These are phyloP conservation scores for Fusarium liriodendri DNA, from an alignment of 2,329 filamentous ascomycete species.

Conservation along the genomic window DNA sequence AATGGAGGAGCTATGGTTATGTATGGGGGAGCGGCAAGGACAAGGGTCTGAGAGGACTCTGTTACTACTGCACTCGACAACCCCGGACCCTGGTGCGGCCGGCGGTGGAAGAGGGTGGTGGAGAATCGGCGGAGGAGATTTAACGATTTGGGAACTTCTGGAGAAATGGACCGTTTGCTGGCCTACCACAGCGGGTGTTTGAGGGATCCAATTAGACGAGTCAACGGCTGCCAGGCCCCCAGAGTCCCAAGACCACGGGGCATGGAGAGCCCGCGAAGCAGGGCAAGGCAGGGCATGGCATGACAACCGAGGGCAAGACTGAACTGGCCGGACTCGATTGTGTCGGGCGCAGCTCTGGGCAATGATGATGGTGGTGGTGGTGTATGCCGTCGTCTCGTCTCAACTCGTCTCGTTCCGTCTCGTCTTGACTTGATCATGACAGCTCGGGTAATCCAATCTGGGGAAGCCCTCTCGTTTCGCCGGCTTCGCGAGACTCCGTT, in stretches of 20 bases:
- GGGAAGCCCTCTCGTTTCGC: slow-evolving; percentile 13
- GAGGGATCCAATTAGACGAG: slow-evolving; percentile 22
- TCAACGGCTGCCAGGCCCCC: slow-evolving; percentile 20
- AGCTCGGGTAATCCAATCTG: slow-evolving; percentile 20
- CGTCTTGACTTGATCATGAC: slow-evolving; percentile 1
- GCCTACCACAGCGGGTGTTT: slow-evolving; percentile 28
- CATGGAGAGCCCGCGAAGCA: slow-evolving; percentile 4
- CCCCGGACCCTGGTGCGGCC: slow-evolving; percentile 38
- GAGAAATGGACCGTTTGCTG: slow-evolving; percentile 29
- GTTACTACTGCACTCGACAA: slow-evolving; percentile 26
- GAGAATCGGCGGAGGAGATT: slow-evolving; percentile 35
- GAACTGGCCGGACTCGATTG: slow-evolving; percentile 7
- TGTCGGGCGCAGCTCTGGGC: slow-evolving; percentile 16
- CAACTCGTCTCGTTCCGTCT: not conserved
- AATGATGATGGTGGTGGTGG: slow-evolving; percentile 16
- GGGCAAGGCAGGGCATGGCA: slow-evolving; percentile 19
- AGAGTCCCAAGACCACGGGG: slow-evolving; percentile 9
- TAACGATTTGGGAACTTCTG: slow-evolving; percentile 40
- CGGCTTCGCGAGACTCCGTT: not conserved
- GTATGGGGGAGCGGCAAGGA: slow-evolving; percentile 40
- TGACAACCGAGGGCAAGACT: slow-evolving; percentile 28
- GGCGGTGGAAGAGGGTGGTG: slow-evolving; percentile 43
- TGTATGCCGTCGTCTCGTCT: not conserved
- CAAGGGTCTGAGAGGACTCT: slow-evolving; percentile 31
- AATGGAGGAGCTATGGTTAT: slow-evolving; percentile 44